A percentile compares a stretch with the other conserved stretches of the same genome.
These are phyloP conservation scores for Umbelopsis vinacea DNA, from an alignment of 192 early-diverging fungal species.

Conservation along the genomic window DNA sequence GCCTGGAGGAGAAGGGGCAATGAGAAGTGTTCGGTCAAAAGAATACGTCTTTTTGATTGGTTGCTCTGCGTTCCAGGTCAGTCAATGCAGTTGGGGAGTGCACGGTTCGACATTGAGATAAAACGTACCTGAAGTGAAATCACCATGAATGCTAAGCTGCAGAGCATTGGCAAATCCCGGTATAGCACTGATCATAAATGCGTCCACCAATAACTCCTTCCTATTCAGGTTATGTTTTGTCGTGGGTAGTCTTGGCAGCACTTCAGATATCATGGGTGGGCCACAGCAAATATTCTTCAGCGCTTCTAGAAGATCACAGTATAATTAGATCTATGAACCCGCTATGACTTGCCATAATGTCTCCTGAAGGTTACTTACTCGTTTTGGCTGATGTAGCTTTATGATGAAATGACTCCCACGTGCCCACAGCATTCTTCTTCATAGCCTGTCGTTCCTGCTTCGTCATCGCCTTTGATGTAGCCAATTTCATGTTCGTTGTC, in stretches of 20 bases:
- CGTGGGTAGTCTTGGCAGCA: not conserved
- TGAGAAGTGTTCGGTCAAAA: not conserved
- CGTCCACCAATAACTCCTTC: not conserved
- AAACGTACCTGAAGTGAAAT: conserved; percentile 4
- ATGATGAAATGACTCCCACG: not conserved
- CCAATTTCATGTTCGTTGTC: conserved; percentile 1
- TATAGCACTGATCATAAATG: not conserved
- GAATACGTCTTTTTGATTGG: not conserved
- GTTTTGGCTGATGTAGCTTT: conserved; percentile 1
- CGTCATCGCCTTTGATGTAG: not conserved
- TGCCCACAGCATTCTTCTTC: not conserved
- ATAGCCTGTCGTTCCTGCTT: not conserved
- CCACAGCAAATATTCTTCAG: not conserved
- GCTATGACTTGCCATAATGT: not conserved
- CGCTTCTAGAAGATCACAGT: not conserved
- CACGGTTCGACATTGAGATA: not conserved
- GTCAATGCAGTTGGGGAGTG: not conserved
- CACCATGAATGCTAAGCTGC: conserved; percentile 5
- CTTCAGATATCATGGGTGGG: not conserved
- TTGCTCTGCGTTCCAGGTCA: not conserved
- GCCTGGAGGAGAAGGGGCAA: not conserved
- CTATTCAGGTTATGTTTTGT: conserved; percentile 1
- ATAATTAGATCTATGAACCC: not conserved
- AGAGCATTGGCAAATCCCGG: conserved; percentile 1
- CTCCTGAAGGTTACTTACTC: not conserved